phyloP scores from a whole-genome alignment of 139 green algal species.

The Tetradesmus lagerheimii region DNA sequence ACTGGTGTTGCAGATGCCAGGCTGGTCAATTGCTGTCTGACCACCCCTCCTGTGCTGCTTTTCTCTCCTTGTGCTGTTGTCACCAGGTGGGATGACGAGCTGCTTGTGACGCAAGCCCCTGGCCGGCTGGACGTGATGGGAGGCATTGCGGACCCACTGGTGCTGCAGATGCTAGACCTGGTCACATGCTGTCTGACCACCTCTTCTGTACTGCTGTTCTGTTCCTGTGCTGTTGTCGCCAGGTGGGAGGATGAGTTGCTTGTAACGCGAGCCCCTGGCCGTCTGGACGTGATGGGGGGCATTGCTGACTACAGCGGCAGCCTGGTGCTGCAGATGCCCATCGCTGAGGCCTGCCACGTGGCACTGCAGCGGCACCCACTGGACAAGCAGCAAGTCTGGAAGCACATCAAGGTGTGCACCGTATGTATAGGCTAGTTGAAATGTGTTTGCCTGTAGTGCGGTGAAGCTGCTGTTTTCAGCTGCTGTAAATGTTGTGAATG shows the following conservation, averaged over 20 bases:
- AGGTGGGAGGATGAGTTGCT: constrained; percentile 41
- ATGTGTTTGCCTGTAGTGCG: too few relatives aligned
- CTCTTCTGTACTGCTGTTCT: too few relatives aligned
- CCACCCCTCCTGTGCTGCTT: neutral
- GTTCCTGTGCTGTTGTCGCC: neutral
- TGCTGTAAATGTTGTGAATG: too few relatives aligned
- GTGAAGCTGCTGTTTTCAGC: too few relatives aligned
- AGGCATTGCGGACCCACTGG: constrained; percentile 95
- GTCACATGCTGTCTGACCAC: neutral
- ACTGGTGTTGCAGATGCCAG: constrained; percentile 94
- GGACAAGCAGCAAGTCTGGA: constrained; percentile 61
- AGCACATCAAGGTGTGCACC: constrained; percentile 57
- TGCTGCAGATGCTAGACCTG: constrained; percentile 90
- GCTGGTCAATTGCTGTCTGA: constrained; percentile 71
- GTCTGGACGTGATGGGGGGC: constrained; percentile 98
- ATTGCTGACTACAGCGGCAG: constrained; percentile 96
- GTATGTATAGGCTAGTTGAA: too few relatives aligned
- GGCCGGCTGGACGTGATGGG: constrained; percentile 98
- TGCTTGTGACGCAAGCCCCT: constrained; percentile 83
- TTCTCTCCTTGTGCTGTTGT: neutral
- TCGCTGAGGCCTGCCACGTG: constrained; percentile 88
- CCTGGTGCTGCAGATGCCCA: constrained; percentile 93
- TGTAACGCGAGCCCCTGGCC: constrained; percentile 88
- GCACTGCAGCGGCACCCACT: constrained; percentile 75
- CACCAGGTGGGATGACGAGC: constrained; percentile 32